These are phyloP conservation scores for Pythium angustatum DNA, from an alignment of 352 stramenopile genomes.

Conservation along the genomic window DNA sequence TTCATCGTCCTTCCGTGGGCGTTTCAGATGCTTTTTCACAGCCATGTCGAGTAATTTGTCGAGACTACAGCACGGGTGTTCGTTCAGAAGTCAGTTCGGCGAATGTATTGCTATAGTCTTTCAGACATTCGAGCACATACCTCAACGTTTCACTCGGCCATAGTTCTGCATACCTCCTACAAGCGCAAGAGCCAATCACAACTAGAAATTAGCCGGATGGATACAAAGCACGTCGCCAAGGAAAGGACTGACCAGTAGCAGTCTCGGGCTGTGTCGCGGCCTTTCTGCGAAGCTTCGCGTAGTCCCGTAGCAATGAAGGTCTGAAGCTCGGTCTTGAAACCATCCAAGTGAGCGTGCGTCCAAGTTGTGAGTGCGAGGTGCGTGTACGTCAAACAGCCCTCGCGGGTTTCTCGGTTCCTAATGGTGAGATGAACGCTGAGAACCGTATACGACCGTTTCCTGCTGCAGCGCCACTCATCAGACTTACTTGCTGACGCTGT, in stretches of 20 bases:
- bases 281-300: slow-evolving; percentile 59
- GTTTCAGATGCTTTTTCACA: slow-evolving; percentile 72
- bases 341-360: slow-evolving; percentile 39
- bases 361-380: slow-evolving; percentile 46
- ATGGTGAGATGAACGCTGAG: no score
- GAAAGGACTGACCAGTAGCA: slow-evolving; percentile 56
- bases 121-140: no score
- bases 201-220: no score
- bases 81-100: no score
- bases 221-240: no score
- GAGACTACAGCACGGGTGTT: slow-evolving; percentile 30
- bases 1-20: slow-evolving; percentile 39
- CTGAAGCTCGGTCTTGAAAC: slow-evolving; percentile 46
- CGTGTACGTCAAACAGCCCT: slow-evolving; percentile 63
- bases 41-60: slow-evolving; percentile 43
- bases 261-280: slow-evolving; percentile 49
- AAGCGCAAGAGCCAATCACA: not conserved
- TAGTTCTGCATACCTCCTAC: slow-evolving; percentile 48
- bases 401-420: slow-evolving; percentile 61
- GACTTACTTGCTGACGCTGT: slow-evolving; percentile 56
- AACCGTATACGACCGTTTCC: no score
- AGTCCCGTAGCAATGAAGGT: slow-evolving; percentile 40
- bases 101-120: no score
- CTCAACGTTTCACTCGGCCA: slow-evolving; percentile 49
- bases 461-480: no score